Conservation (phyloP, 2,329 filamentous ascomycete genomes). For the Scopulariopsis brevicaulis region DNA sequence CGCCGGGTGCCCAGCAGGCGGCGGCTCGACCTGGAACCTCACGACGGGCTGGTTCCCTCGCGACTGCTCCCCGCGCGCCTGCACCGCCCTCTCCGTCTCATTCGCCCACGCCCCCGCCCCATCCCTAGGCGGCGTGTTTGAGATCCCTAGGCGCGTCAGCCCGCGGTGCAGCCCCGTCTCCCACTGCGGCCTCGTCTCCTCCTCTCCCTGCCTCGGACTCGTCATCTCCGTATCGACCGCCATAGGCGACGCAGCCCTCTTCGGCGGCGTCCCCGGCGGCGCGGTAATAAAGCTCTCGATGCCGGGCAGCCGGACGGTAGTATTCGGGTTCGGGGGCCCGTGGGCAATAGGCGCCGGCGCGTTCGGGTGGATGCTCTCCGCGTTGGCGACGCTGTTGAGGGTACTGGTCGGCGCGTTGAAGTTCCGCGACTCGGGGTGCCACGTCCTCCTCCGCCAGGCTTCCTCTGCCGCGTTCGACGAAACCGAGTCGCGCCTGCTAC, state of each 20-base stretch:
- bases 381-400: constrained; percentile 68
- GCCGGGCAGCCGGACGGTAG: constrained; percentile 62
- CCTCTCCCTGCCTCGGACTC: constrained; percentile 20
- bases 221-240: constrained; percentile 46
- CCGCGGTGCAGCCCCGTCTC: constrained; percentile 56
- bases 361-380: constrained; percentile 45
- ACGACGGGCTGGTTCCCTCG: constrained; percentile 34
- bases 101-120: constrained; percentile 43
- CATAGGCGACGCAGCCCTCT: constrained; percentile 65
- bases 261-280: constrained; percentile 50
- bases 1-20: constrained; percentile 18
- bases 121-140: constrained; percentile 37
- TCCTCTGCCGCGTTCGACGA: constrained; percentile 51
- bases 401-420: constrained; percentile 49
- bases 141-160: constrained; percentile 55
- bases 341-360: constrained; percentile 14
- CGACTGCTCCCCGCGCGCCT: constrained; percentile 41
- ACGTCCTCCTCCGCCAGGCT: constrained; percentile 73
- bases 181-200: constrained; percentile 45
- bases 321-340: constrained; percentile 37
- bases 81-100: constrained; percentile 42
- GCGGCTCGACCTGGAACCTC: constrained; percentile 39
- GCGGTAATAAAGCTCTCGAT: constrained; percentile 86
- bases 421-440: constrained; percentile 71
- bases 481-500: constrained; percentile 50